Base-by-base conservation (phyloP, 345 rosid genomes). In the Pseudoturritis turrita region DNA sequence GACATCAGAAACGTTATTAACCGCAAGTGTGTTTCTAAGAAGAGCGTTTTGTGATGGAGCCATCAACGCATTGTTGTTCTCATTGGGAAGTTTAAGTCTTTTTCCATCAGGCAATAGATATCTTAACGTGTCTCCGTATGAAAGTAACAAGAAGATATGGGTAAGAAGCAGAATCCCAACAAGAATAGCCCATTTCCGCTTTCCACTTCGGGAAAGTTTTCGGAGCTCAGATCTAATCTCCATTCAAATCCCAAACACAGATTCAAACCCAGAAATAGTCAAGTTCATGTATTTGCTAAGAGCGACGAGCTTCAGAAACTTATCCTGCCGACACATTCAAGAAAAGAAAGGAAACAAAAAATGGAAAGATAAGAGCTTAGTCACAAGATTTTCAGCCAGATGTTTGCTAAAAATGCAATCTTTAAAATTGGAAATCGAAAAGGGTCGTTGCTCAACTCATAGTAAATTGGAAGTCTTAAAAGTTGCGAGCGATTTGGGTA, bases 61-160 rank as follows among this genome's bases (percentile, higher is more conserved):
- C 58, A 40, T 70, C 57, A 63, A 14, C 49, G 65, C 33, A 73
- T 73, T 61, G 62, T 40, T 70, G 59, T 40, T 70, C 43, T 71
- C 50, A 52, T 67, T 78, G 2, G 91, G 89, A 8, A 86, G 71
- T 51, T 84, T 74, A 62, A 90, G 89, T 47, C 73, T 83, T 43
- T 88, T 86, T 46, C 85, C 87, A 0, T 96, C 91, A 75, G 87
- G 88, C 77, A 87, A 78, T 13, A 86, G 68, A 65, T 82, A 86
- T 74, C 88, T 62, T 41, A 60, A 60, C 22, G 51, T 15, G 35
- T 53, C 39, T 6, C 77, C 72, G 19, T 55, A 65, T 18, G 72
- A 65, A 58, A 65, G 96, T 64, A 93, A 77, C 74, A 87, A 50
- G 61, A 84, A 51, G 47, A 86, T 31, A 73, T 93, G 86, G 70